Percentiles rank a stretch among this genome's conserved stretches.
Evolutionary conservation across 768 basidiomycete genomes (phyloP).

Genomic region (Leccinum subgranulosum): DNA sequence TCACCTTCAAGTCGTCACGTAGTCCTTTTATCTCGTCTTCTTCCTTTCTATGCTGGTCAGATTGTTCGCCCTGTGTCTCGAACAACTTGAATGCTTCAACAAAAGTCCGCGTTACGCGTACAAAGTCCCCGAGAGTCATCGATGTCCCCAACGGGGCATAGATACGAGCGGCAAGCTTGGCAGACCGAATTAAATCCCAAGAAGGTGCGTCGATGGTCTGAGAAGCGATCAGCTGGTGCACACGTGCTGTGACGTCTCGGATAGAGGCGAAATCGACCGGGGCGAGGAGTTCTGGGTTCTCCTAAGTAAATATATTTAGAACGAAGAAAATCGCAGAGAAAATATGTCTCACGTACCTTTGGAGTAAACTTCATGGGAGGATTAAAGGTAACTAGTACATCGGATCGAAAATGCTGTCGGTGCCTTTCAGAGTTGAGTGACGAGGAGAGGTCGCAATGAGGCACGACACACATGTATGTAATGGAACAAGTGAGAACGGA

Average conservation of each 20-base stretch:
- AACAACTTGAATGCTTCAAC: constrained; percentile 68
- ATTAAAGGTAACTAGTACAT: constrained; percentile 83
- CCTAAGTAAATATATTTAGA: constrained; percentile 35
- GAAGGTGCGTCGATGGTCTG: constrained; percentile 84
- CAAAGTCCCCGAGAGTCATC: constrained; percentile 83
- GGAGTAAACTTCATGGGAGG: constrained; percentile 63
- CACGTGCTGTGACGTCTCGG: constrained; percentile 53
- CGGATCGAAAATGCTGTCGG: constrained; percentile 82
- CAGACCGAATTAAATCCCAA: constrained; percentile 73
- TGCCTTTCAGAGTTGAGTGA: constrained; percentile 47
- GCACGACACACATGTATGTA: constrained; percentile 64
- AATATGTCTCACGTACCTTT: constrained; percentile 39
- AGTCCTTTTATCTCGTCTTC: constrained; percentile 34
- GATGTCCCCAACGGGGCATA: constrained; percentile 86
- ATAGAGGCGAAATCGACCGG: constrained; percentile 65
- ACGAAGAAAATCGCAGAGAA: background rate
- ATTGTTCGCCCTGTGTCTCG: constrained; percentile 26
- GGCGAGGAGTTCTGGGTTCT: constrained; percentile 66
- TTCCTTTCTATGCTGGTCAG: constrained; percentile 22
- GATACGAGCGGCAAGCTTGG: constrained; percentile 74
- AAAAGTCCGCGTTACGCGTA: constrained; percentile 71
- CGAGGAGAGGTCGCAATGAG: background rate
- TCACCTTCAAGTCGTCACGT: constrained; percentile 60
- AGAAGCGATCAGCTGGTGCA: constrained; percentile 67
- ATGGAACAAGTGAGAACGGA: constrained; percentile 75